phyloP scores from a whole-genome alignment of 2,329 filamentous ascomycete genomes.

The Aureobasidium leucospermi region DNA sequence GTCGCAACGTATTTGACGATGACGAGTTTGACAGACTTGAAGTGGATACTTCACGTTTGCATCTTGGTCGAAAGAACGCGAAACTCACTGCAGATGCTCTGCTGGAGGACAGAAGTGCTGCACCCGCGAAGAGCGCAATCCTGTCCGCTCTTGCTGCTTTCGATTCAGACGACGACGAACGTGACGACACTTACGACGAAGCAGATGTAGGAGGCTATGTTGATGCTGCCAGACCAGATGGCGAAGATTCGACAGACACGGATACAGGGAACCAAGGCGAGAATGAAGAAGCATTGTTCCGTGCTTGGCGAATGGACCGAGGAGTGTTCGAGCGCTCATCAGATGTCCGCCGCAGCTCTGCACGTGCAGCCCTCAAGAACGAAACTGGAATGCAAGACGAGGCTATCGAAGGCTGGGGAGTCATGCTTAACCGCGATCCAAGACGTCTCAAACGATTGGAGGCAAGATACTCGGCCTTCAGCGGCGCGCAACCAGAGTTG shows the following conservation, averaged over 20 bases:
- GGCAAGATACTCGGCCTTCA: conserved; percentile 58
- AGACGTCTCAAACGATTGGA: conserved; percentile 63
- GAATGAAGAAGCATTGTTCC: conserved; percentile 67
- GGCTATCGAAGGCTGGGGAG: conserved; percentile 84
- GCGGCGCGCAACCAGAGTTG: conserved; percentile 59
- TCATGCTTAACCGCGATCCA: conserved; percentile 73
- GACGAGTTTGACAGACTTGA: conserved; percentile 71
- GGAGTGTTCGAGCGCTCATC: conserved; percentile 65
- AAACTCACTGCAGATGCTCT: conserved; percentile 63
- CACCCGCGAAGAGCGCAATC: conserved; percentile 76
- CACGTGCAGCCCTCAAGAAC: conserved; percentile 57
- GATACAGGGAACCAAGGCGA: conserved; percentile 33
- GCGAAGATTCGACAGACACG: conserved; percentile 43
- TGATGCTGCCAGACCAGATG: conserved; percentile 50
- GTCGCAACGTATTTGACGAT: conserved; percentile 70
- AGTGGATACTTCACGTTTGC: conserved; percentile 59
- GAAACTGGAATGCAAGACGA: conserved; percentile 90
- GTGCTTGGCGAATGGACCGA: conserved; percentile 58
- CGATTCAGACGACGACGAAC: conserved; percentile 90
- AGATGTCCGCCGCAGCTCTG: conserved; percentile 57
- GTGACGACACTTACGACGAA: conserved; percentile 92
- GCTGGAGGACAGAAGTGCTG: conserved; percentile 56
- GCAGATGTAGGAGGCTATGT: conserved; percentile 87
- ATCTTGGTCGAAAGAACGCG: conserved; percentile 66
- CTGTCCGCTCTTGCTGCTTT: conserved; percentile 81